These are phyloP conservation scores for Ogataea parapolymorpha DNA, from an alignment of 805 yeast genomes.

Conservation along the genomic window DNA sequence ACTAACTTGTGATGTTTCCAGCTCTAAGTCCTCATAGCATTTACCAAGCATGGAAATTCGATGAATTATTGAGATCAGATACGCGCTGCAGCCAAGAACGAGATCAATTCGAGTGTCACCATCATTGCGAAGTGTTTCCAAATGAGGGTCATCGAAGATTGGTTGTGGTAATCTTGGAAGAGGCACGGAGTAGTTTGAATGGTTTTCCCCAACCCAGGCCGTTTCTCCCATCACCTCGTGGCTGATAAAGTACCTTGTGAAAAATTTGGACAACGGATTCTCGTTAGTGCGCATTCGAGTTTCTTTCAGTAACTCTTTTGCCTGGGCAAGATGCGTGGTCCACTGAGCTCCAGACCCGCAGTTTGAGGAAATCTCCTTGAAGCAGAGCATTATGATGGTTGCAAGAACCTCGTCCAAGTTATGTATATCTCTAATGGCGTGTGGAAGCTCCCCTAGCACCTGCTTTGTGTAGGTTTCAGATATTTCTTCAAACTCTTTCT, in stretches of 20 bases:
- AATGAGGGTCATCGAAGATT: conserved; percentile 27
- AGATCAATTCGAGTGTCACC: conserved; percentile 37
- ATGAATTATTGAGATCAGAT: conserved; percentile 35
- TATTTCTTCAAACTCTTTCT: conserved; percentile 25
- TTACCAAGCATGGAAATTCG: conserved; percentile 37
- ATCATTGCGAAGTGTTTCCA: conserved; percentile 30
- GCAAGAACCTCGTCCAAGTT: conserved; percentile 30
- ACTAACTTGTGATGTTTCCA: conserved; percentile 19
- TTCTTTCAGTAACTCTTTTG: conserved; percentile 22
- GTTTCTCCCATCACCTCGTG: conserved; percentile 46
- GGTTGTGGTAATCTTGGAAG: background rate
- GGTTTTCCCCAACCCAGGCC: conserved; percentile 33
- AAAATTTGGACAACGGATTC: conserved; percentile 35
- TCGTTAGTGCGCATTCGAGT: conserved; percentile 19
- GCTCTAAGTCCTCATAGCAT: conserved; percentile 33
- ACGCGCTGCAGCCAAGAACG: conserved; percentile 41
- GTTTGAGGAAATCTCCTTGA: conserved; percentile 39
- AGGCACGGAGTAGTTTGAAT: conserved; percentile 3
- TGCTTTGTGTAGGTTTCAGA: conserved; percentile 29
- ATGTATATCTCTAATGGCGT: conserved; percentile 27
- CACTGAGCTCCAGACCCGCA: conserved; percentile 38
- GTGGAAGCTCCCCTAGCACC: conserved; percentile 32
- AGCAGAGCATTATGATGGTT: conserved; percentile 38
- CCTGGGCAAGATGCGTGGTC: conserved; percentile 36
- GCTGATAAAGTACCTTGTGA: conserved; percentile 37